Percentiles rank a stretch among this genome's conserved stretches.
phyloP scores from a whole-genome alignment of 495 filamentous ascomycete species.

The Talaromyces trachyspermus region DNA sequence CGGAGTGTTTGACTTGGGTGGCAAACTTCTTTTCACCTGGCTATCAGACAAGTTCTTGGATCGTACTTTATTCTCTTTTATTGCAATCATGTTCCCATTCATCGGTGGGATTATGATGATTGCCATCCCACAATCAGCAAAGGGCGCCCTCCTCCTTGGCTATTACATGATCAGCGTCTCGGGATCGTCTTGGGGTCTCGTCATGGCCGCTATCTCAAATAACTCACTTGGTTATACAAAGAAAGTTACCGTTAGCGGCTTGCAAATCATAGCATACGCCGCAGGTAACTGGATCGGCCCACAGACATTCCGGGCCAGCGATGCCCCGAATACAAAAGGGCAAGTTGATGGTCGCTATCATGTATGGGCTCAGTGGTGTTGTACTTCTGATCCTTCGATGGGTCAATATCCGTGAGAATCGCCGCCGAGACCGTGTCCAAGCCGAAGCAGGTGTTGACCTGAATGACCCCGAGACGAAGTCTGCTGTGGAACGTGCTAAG shows the following conservation, averaged over 20 bases:
- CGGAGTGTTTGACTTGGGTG: too few species aligned
- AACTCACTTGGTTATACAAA: constrained; percentile 59
- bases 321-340: constrained; percentile 14
- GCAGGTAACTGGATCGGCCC: constrained; percentile 17
- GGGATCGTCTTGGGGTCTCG: too few species aligned
- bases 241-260: constrained; percentile 31
- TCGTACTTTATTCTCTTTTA: neutral
- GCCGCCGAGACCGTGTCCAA: constrained; percentile 4
- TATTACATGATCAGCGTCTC: too few species aligned
- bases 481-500: constrained; percentile 7
- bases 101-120: too few species aligned
- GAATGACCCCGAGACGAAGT: constrained; percentile 1
- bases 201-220: too few species aligned
- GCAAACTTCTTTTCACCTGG: too few species aligned
- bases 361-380: constrained; percentile 7
- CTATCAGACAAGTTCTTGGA: too few species aligned
- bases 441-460: neutral
- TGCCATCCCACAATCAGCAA: too few species aligned
- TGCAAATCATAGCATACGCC: constrained; percentile 7
- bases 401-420: constrained; percentile 7
- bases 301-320: constrained; percentile 14
- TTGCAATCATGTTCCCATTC: constrained; percentile 10
- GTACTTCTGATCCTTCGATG: neutral
- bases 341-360: constrained; percentile 11
- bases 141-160: neutral